Base-by-base conservation (phyloP, 305 asterid species). In the Fraxinus angustifolia region DNA sequence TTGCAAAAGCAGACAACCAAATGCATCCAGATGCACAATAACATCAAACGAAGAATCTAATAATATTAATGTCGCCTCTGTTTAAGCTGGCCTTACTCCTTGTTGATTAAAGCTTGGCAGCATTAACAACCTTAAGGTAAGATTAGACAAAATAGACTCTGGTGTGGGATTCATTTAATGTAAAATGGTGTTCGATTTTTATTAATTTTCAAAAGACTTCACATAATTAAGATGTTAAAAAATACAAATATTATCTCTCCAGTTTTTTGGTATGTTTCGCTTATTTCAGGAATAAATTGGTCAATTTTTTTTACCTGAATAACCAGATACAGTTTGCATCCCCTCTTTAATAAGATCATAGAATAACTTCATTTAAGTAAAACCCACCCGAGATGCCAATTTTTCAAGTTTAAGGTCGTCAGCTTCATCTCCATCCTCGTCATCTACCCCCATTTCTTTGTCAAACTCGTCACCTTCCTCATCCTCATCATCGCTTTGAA, bases 391-490 rank as follows among this genome's bases (percentile, higher is more conserved):
- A 34, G 96, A 94, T 78, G 98, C 97, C 90, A 93, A 85, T 78
- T 89, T 93, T 81, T 91, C 92, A 80, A 96, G 96, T 86, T 87
- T 92, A 53, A 79, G 74, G 85, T 92, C 91, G 56, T 93, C 95
- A 85, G 91, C 96, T 85, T 89, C 98, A 83, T 90, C 97, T 40
- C 92, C 97, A 82, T 92, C 96, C 91, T 96, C 98, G 4, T 83
- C 91, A 80, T 95, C 99, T 78, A 88, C 89, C 71, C 98, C 99
- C 98, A 94, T 96, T 30, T 94, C 98, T 88, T 87, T 88, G 86
- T 94, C 98, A 76, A 95, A 89, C 71, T 80, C 97, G 65, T 87
- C 97, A 62, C 83, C 97, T 12, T 90, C 97, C 6, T 94, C 98
- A 6, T 95, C 97, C 36, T 93, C 98, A 77, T 89, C 91, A 31